Evolutionary conservation across 2,329 filamentous ascomycete genomes (phyloP), one percentile per base, ranked within the genome.

Genomic region (Diaporthe ampelina): DNA sequence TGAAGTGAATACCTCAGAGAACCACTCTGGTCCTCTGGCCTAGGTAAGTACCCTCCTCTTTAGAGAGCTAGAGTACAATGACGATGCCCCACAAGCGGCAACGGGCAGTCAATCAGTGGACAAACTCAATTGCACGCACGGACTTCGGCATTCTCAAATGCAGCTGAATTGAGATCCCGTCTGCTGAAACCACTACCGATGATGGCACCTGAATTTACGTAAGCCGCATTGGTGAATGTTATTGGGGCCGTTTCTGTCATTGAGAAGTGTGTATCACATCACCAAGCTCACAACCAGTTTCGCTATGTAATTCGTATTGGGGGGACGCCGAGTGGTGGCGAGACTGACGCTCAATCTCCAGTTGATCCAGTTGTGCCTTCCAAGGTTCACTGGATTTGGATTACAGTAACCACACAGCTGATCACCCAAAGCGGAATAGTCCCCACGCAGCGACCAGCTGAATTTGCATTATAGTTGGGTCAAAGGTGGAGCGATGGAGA

Each of bases 401-500:
- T 24, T 26, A 11, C 17, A 29, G 37, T 0, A 26, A 37, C 2
- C 5, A 37, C 45, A 37, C 4, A 35, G 29, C 21, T n/a, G 45
- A 67, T 67, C 63, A 52, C 63, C 63, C 45, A 26, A 67, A 67
- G 19, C 13, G 63, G 63, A 52, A 52, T 67, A 67, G 63, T 52
- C 29, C 15, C 13, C 9, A 37, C 19, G 32, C 63, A 67, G 37
- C 45, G 63, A 26, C 29, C 29, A 67, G 63, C 63, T 67, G 63
- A 52, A 29, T 29, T 48, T 52, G 45, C 63, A 52, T 37, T 52
- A 52, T 52, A 52, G 63, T 67, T 67, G 63, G 61, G 63, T 67
- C 63, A 67, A 35, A 40, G 29, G 63, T 67, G 63, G 63, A 52
- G 45, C 29, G 8, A 37, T 50, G 43, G 29, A 50, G 45, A 50